Conservation (phyloP, 371 early-diverging fungal species). For the Umbelopsis sp. region DNA sequence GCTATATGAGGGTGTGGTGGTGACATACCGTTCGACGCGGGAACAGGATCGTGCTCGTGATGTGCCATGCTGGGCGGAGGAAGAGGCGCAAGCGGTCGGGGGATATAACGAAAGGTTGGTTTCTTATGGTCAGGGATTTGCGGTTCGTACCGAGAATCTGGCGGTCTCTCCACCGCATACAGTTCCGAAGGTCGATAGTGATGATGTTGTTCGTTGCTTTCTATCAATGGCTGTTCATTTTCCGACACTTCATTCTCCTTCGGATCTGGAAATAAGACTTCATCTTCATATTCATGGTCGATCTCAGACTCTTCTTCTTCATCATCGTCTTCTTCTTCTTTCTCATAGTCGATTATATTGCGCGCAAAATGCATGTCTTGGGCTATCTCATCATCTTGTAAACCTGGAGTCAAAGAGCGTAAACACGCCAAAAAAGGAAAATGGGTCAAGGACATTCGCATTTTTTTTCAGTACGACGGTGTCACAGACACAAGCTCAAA, state of each 20-base stretch:
- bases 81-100: constrained; percentile 16
- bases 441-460: constrained; percentile 20
- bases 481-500: constrained; percentile 13
- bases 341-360: constrained; percentile 19
- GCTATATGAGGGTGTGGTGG: neutral
- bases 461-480: constrained; percentile 14
- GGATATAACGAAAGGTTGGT: neutral
- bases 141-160: constrained; percentile 8
- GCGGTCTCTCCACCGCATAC: neutral
- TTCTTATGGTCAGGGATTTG: constrained; percentile 14
- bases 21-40: neutral
- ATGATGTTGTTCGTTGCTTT: constrained; percentile 12
- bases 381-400: constrained; percentile 32
- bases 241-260: neutral
- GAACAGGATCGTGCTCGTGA: constrained; percentile 18
- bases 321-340: constrained; percentile 6
- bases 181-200: neutral
- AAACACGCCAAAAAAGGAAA: constrained; percentile 16
- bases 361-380: constrained; percentile 36
- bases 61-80: constrained; percentile 18
- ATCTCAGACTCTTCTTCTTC: constrained; percentile 8
- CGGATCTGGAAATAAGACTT: constrained; percentile 12
- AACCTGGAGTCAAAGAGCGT: constrained; percentile 44
- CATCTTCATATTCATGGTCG: constrained; percentile 11
- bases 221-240: neutral